A percentile compares a stretch with the other conserved stretches of the same genome.
These are phyloP conservation scores for Penicillium paneum DNA, from an alignment of 2,329 filamentous ascomycete genomes.

Conservation along the genomic window DNA sequence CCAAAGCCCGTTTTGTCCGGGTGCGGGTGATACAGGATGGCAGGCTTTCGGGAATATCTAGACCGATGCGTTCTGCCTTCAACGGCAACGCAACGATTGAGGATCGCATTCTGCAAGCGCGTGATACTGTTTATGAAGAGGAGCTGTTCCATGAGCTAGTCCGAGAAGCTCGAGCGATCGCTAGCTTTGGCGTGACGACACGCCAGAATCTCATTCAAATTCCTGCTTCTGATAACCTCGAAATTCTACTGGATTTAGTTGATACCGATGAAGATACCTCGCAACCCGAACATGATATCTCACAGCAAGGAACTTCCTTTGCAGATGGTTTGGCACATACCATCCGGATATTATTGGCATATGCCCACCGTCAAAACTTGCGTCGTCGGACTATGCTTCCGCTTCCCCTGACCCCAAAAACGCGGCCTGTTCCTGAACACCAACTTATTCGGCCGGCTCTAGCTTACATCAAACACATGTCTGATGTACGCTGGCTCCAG, in stretches of 20 bases:
- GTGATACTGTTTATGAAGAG: conserved; percentile 55
- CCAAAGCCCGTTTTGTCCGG: conserved; percentile 59
- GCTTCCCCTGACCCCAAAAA: conserved; percentile 52
- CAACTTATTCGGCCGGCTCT: conserved; percentile 60
- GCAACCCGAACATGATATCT: conserved; percentile 25
- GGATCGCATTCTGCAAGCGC: conserved; percentile 40
- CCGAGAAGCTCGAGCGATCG: conserved; percentile 71
- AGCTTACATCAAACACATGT: conserved; percentile 51
- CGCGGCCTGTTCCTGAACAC: conserved; percentile 51
- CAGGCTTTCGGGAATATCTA: conserved; percentile 56
- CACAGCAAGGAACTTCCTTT: conserved; percentile 39
- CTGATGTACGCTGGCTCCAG: conserved; percentile 35
- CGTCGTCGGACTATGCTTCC: conserved; percentile 63
- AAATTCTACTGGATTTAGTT: conserved; percentile 66
- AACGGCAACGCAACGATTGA: conserved; percentile 31
- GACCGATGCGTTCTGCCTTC: conserved; percentile 16
- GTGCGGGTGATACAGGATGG: conserved; percentile 63
- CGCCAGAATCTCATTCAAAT: conserved; percentile 58
- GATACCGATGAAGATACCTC: conserved; percentile 48
- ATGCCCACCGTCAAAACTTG: conserved; percentile 73
- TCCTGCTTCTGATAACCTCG: conserved; percentile 52
- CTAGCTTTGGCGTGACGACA: conserved; percentile 66
- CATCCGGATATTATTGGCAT: conserved; percentile 72
- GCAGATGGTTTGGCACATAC: conserved; percentile 65
- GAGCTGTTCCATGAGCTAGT: conserved; percentile 90